phyloP scores from a whole-genome alignment of 2,329 filamentous ascomycete species.

The Diaporthe capsici region DNA sequence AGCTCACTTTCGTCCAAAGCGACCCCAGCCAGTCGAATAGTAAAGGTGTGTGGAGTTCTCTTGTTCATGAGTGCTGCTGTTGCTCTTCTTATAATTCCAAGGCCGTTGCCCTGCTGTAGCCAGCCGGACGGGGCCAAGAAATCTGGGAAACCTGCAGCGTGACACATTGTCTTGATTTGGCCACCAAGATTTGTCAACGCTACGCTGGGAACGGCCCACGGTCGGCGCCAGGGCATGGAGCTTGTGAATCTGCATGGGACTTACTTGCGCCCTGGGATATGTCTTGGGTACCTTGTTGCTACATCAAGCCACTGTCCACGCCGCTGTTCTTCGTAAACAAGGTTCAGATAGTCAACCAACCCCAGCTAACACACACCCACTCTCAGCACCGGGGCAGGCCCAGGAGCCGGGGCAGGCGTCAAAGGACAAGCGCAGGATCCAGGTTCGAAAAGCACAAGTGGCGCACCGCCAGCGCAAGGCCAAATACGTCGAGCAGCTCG shows the following conservation, averaged over 20 bases:
- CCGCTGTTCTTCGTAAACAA: neutral
- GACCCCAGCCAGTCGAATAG: constrained; percentile 44
- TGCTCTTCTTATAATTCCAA: constrained; percentile 28
- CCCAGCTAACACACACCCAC: constrained; percentile 24
- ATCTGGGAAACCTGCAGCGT: constrained; percentile 27
- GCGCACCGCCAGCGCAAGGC: constrained; percentile 70
- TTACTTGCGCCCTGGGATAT: neutral
- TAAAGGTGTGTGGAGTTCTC: constrained; percentile 45
- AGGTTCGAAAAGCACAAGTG: constrained; percentile 67
- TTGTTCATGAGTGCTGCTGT: neutral
- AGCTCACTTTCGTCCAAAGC: constrained; percentile 54
- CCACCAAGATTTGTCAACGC: constrained; percentile 41
- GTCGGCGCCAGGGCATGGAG: neutral
- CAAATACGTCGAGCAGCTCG: constrained; percentile 68
- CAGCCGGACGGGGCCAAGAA: neutral
- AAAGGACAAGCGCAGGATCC: constrained; percentile 63
- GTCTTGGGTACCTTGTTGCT: constrained; percentile 6
- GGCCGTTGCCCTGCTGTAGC: constrained; percentile 17
- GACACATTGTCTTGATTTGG: constrained; percentile 37
- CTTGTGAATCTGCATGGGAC: constrained; percentile 10
- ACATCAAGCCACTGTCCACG: constrained; percentile 3
- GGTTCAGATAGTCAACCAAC: constrained; percentile 13
- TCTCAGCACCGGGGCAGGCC: constrained; percentile 33
- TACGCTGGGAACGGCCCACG: constrained; percentile 5
- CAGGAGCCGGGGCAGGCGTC: constrained; percentile 39